Evolutionary conservation across 495 filamentous ascomycete genomes (phyloP).

Genomic region (Bombardia bombarda): DNA sequence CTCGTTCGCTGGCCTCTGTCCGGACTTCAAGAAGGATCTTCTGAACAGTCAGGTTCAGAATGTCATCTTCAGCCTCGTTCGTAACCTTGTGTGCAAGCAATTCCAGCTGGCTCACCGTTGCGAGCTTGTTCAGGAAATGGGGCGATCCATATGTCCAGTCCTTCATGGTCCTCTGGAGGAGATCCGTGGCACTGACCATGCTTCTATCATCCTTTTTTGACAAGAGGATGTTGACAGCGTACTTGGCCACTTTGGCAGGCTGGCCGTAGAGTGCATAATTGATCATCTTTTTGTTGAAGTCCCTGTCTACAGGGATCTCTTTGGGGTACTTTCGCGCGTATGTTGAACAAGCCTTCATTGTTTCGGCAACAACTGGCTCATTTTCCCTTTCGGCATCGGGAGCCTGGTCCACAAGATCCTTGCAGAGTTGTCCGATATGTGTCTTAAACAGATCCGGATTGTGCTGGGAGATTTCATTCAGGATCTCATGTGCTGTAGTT

Average conservation of each 20-base stretch:
- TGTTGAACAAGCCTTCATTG: constrained; percentile 83
- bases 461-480: constrained; percentile 83
- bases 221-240: constrained; percentile 86
- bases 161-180: constrained; percentile 64
- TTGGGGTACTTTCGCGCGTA: constrained; percentile 79
- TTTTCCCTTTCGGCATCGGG: constrained; percentile 59
- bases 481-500: constrained; percentile 74
- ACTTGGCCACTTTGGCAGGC: constrained; percentile 79
- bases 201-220: constrained; percentile 74
- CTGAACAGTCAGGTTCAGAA: constrained; percentile 70
- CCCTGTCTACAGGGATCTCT: constrained; percentile 78
- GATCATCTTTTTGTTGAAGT: constrained; percentile 71
- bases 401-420: constrained; percentile 69
- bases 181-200: constrained; percentile 70
- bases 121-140: constrained; percentile 77
- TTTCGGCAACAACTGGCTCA: constrained; percentile 66
- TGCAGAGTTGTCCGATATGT: constrained; percentile 87
- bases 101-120: constrained; percentile 74
- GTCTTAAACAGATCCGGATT: constrained; percentile 86
- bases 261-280: constrained; percentile 73
- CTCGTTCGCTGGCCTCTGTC: constrained; percentile 41
- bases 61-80: constrained; percentile 63
- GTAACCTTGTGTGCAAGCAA: constrained; percentile 66
- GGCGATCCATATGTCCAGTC: constrained; percentile 68
- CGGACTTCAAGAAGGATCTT: constrained; percentile 66